These are phyloP conservation scores for Eucalyptus brandiana DNA, from an alignment of 345 rosid species.

Conservation along the genomic window DNA sequence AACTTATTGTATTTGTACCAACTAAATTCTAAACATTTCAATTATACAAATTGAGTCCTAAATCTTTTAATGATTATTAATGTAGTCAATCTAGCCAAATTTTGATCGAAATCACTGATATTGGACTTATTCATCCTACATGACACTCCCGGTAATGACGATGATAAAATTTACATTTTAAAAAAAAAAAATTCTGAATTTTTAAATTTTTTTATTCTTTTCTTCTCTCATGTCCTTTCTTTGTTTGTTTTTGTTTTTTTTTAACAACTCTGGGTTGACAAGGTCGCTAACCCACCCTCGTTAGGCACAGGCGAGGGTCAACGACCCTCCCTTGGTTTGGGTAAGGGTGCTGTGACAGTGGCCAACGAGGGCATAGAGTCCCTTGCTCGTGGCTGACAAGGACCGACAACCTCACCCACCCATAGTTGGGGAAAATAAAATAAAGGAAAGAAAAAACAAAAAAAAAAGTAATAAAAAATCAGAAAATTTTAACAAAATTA, in stretches of 20 bases:
- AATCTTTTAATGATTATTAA: no score
- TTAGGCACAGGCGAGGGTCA: not conserved
- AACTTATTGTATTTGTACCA: not conserved
- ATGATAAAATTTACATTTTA: no score
- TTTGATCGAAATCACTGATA: rapidly evolving
- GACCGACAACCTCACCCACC: not conserved
- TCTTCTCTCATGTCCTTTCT: not conserved
- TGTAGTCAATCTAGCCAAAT: not conserved
- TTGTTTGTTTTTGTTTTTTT: no score
- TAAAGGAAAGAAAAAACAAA: not conserved
- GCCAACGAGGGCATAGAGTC: not conserved
- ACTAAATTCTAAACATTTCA: no score
- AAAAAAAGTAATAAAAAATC: no score
- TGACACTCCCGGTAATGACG: rapidly evolving
- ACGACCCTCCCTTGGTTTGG: rapidly evolving
- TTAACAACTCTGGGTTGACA: rapidly evolving
- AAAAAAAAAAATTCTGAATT: no score
- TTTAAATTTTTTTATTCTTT: no score
- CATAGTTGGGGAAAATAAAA: not conserved
- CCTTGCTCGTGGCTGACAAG: not conserved
- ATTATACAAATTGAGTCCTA: not conserved
- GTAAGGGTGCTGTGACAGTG: rapidly evolving
- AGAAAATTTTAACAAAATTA: no score
- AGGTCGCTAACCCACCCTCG: rapidly evolving
- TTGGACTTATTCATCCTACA: no score